Evolutionary conservation across 2,329 filamentous ascomycete species (phyloP).

Genomic region (Whalleya microplaca): DNA sequence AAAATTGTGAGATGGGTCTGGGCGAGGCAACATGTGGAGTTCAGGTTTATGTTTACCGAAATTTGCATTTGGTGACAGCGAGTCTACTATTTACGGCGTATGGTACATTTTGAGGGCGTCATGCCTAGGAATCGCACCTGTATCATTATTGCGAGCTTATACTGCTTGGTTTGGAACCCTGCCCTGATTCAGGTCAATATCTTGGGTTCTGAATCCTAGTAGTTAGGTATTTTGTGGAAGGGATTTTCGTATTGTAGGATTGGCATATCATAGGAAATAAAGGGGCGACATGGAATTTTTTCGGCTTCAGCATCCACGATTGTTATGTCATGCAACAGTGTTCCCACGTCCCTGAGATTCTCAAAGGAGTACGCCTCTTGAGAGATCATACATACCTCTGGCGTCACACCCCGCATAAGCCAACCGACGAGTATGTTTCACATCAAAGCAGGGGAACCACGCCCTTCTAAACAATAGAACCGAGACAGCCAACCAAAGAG

Average conservation of each 20-base stretch:
- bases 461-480: slow-evolving; percentile 21
- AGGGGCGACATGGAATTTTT: not conserved
- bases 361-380: not conserved
- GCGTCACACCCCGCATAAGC: slow-evolving; percentile 14
- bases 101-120: not conserved
- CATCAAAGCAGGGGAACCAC: slow-evolving; percentile 2
- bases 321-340: too few species aligned
- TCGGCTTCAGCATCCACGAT: not conserved
- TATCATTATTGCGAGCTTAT: not conserved
- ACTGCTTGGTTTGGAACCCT: not conserved
- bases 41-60: not conserved
- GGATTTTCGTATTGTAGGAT: not conserved
- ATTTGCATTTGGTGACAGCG: not conserved
- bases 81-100: not conserved
- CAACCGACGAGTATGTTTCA: slow-evolving; percentile 22
- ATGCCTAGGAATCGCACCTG: not conserved
- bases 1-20: slow-evolving; percentile 7
- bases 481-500: slow-evolving; percentile 27
- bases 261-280: not conserved
- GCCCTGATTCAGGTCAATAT: not conserved
- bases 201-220: not conserved
- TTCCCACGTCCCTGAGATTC: too few species aligned
- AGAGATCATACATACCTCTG: not conserved
- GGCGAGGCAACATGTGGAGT: slow-evolving; percentile 10
- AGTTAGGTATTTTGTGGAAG: not conserved